phyloP scores from a whole-genome alignment of 2,329 filamentous ascomycete species.

The Paracoccidioides lutzii region DNA sequence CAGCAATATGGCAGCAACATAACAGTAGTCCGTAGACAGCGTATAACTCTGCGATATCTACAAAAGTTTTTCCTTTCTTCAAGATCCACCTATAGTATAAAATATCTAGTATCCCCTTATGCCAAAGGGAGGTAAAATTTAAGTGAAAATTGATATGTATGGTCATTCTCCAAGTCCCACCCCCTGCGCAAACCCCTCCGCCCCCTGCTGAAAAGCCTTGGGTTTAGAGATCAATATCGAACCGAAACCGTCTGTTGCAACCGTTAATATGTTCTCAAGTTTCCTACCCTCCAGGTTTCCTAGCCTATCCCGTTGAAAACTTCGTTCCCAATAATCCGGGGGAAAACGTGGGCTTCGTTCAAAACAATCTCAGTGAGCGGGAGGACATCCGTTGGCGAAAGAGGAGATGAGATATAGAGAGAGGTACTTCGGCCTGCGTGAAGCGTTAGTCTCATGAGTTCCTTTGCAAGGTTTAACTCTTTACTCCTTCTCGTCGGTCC shows the following conservation, averaged over 20 bases:
- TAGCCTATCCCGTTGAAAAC: constrained; percentile 29
- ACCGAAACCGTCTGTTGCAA: neutral
- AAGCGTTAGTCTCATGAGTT: constrained; percentile 57
- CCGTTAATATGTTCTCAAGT: neutral
- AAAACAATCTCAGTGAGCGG: constrained; percentile 79
- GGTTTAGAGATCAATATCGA: too few relatives aligned
- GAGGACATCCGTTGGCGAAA: constrained; percentile 75
- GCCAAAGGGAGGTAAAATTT: too few relatives aligned
- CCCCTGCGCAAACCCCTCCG: too few relatives aligned
- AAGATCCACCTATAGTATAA: too few relatives aligned
- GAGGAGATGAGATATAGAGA: constrained; percentile 72
- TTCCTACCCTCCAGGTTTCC: constrained; percentile 13
- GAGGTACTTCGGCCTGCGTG: constrained; percentile 71
- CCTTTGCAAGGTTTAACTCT: constrained; percentile 73
- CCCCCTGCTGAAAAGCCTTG: too few relatives aligned
- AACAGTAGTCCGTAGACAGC: too few relatives aligned
- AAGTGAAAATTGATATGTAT: too few relatives aligned
- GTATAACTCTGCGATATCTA: too few relatives aligned
- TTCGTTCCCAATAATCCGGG: constrained; percentile 56
- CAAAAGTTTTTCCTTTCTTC: too few relatives aligned
- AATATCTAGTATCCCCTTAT: too few relatives aligned
- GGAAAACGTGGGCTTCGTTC: constrained; percentile 88
- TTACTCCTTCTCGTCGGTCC: constrained; percentile 67
- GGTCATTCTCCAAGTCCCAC: too few relatives aligned
- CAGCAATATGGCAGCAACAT: too few relatives aligned